Percentiles rank a stretch among this genome's conserved stretches.
Evolutionary conservation across 2,329 filamentous ascomycete genomes (phyloP).

Genomic region (Aureobasidium lini): DNA sequence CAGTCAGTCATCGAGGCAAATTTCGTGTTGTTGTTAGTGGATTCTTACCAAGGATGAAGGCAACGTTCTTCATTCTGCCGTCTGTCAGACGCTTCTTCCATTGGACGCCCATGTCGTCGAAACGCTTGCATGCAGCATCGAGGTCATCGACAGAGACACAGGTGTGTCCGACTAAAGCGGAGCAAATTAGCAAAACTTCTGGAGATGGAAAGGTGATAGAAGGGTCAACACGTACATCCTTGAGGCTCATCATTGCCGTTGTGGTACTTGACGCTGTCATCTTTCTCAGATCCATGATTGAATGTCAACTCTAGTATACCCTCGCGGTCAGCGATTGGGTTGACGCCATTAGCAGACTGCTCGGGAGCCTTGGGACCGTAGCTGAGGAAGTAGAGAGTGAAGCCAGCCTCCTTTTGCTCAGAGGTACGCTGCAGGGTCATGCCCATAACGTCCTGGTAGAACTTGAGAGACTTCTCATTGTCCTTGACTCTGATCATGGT

Average conservation of each 20-base stretch:
- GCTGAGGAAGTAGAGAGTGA: slow-evolving; percentile 89
- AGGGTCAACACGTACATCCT: slow-evolving; percentile 29
- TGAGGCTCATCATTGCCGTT: slow-evolving; percentile 87
- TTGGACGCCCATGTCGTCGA: slow-evolving; percentile 71
- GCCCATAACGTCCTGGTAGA: slow-evolving; percentile 69
- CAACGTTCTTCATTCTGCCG: slow-evolving; percentile 84
- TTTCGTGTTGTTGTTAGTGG: background rate
- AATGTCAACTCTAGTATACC: slow-evolving; percentile 86
- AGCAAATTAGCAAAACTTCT: background rate
- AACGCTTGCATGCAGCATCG: slow-evolving; percentile 77
- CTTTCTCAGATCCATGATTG: slow-evolving; percentile 77
- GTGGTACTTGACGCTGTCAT: slow-evolving; percentile 78
- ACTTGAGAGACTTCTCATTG: slow-evolving; percentile 38
- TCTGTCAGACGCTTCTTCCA: slow-evolving; percentile 97
- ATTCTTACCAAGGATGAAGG: slow-evolving; percentile 64
- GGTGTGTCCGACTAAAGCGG: slow-evolving; percentile 68
- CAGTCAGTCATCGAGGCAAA: background rate
- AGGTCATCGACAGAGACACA: slow-evolving; percentile 82
- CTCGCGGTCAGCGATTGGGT: slow-evolving; percentile 60
- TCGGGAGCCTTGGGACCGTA: slow-evolving; percentile 51
- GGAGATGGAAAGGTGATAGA: background rate
- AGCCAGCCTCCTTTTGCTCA: slow-evolving; percentile 63
- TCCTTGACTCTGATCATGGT: slow-evolving; percentile 91
- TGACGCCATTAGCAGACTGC: slow-evolving; percentile 48
- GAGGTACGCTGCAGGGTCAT: slow-evolving; percentile 72